Evolutionary conservation across 1,284 basidiomycete species (phyloP), one percentile per base, ranked within the genome.

Genomic region (Gomphus bonarii): DNA sequence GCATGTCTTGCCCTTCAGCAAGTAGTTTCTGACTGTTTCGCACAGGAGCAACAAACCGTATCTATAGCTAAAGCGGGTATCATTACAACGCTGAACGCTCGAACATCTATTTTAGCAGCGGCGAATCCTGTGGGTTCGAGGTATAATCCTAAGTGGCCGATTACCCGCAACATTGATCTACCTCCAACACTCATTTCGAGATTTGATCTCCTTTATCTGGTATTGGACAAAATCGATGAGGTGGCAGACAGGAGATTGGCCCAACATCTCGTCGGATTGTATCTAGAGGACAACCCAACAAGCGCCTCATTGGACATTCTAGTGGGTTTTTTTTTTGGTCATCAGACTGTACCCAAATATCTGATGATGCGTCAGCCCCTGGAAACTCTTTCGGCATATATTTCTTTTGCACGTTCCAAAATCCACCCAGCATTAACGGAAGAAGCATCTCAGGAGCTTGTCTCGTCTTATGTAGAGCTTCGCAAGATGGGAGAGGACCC

Each of bases 61-160:
- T 98, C 95, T 1, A 95, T 99, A 60, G 97, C 97, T n/a, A 99
- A 99, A 72, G 95, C 95, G 0, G 97, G 97, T 10, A 99, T 99
- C 66, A 99, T 98, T 68, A 99, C 95, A 0, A 98, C 97, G 0
- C 78, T 99, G 61, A 99, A 99, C 65, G 95, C 97, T 0, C 81
- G 97, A 36, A 98, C 95, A 0, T 99, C 97, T 0, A 94, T 99
- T 63, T 77, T 99, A 2, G 95, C 95, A 1, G 95, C 95, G 8
- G 95, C 95, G 42, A 99, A 99, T 70, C 95, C 95, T 1, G 89
- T 98, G 35, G 92, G 93, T 35, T 95, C 92, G 1, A 93, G 92
- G 69, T 99, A 99, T 74, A 92, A 97, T 69, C 81, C 88, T 46
- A 82, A 90, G 61, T 71, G 91, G 64, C 92, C 94, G 1, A 90